Evolutionary conservation across 345 rosid species (phyloP), one percentile per base, ranked within the genome.

Genomic region (Salix suchowensis): DNA sequence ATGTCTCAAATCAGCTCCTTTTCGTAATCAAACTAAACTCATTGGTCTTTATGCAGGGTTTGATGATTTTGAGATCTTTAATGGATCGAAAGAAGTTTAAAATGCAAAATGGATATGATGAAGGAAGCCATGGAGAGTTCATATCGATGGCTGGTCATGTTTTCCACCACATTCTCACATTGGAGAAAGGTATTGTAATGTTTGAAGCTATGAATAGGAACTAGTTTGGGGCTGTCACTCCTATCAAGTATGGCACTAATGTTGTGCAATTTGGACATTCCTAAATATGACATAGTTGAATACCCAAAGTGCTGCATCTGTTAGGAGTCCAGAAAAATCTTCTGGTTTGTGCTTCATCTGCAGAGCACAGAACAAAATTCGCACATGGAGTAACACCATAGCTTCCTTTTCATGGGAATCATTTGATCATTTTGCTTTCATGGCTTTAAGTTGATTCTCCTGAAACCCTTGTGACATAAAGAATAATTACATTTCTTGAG

Each of bases 51-150:
- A 9, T 84, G 87, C 90, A 96, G 98, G 94, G 24, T 96, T 96
- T 34, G 86, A 87, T 80, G 99, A 93, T 77, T 75, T 62, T 67
- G 96, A 96, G 87, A 89, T 96, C 80, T 91, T 92, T 81, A 80
- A 77, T 54, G 76, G 78, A 32, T 39, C 74, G 81, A 77, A 74
- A 37, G 74, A 70, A 71, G 71, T 46, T 40, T 48, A 65, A 65
- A 52, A 46, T 30, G 79, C 12, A 26, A 50, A 46, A 26, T 19
- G 66, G 39, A 40, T 46, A 70, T 76, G 21, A 69, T 13, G 21
- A 28, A 2, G 42, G 30, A 75, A 24, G 24, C 37, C 44, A 23
- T 4, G 64, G 28, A 23, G 64, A 58, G 64, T 58, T 58, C 23
- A 9, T 58, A 58, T 24, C 32, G 60, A 18, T 2, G 42, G 26